Percentiles rank a stretch among this genome's conserved stretches.
These are phyloP conservation scores for Zygosaccharomyces pseudorouxii DNA, from an alignment of 805 yeast species.

Conservation along the genomic window DNA sequence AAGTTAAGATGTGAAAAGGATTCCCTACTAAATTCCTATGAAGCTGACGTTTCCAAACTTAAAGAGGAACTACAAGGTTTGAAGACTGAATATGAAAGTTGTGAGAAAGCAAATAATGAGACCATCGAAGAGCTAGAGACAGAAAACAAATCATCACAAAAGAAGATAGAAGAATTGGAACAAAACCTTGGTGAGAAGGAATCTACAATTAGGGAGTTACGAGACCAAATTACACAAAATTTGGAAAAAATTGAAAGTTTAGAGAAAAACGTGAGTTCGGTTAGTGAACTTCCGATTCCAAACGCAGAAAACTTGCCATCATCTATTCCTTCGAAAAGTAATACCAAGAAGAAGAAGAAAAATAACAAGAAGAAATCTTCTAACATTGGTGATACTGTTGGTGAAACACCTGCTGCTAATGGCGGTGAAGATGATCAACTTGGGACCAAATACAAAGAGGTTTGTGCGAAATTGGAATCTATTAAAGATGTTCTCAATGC, in stretches of 20 bases:
- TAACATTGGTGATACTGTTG: background rate
- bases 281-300: background rate
- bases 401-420: background rate
- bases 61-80: slow-evolving; percentile 1
- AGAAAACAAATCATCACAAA: slow-evolving; percentile 1
- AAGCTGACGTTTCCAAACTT: background rate
- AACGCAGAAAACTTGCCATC: background rate
- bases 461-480: slow-evolving; percentile 15
- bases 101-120: background rate
- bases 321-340: background rate
- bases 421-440: slow-evolving; percentile 8
- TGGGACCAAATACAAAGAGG: slow-evolving; percentile 11
- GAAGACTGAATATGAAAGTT: background rate
- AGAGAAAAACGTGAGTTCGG: background rate
- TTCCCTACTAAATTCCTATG: slow-evolving; percentile 1
- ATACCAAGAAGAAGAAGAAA: slow-evolving; percentile 7
- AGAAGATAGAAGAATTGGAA: slow-evolving; percentile 2
- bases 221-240: slow-evolving; percentile 4
- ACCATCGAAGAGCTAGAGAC: background rate
- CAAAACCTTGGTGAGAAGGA: background rate
- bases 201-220: background rate
- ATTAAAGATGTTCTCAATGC: slow-evolving; percentile 14
- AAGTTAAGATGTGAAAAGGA: slow-evolving; percentile 4
- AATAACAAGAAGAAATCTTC: slow-evolving; percentile 6
- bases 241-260: slow-evolving; percentile 3